Conservation (phyloP, 495 filamentous ascomycete species). For the Mytilinidion resinicola region DNA sequence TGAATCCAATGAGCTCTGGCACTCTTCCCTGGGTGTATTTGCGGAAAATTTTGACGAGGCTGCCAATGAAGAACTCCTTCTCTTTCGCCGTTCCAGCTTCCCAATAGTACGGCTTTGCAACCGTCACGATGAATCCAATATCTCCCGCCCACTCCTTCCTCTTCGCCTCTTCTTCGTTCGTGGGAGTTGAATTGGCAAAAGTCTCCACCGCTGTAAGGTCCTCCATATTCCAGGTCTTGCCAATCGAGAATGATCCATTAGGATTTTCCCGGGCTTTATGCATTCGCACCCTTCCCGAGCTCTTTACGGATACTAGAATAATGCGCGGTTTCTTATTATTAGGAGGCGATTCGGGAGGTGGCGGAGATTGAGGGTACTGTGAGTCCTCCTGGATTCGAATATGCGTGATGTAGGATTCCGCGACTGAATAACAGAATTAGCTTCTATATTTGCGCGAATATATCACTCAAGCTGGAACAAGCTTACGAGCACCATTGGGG, state of each 20-base stretch:
- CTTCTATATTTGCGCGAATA: neutral
- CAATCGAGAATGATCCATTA: slow-evolving; percentile 92
- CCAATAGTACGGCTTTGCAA: slow-evolving; percentile 97
- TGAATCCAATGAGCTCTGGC: slow-evolving; percentile 76
- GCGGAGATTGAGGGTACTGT: slow-evolving; percentile 73
- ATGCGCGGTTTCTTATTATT: slow-evolving; percentile 81
- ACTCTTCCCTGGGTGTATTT: slow-evolving; percentile 89
- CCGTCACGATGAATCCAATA: slow-evolving; percentile 78
- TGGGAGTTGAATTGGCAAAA: slow-evolving; percentile 51
- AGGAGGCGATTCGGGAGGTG: slow-evolving; percentile 62
- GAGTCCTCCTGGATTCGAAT: slow-evolving; percentile 83
- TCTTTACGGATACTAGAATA: slow-evolving; percentile 86
- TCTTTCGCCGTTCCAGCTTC: slow-evolving; percentile 84
- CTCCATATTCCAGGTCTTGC: slow-evolving; percentile 94
- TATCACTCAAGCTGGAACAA: neutral
- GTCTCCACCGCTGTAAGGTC: slow-evolving; percentile 77
- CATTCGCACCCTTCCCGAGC: slow-evolving; percentile 85
- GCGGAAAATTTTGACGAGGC: slow-evolving; percentile 86
- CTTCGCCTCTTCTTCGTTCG: slow-evolving; percentile 53
- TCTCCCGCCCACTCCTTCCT: slow-evolving; percentile 70
- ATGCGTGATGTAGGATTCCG: slow-evolving; percentile 97
- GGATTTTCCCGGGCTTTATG: slow-evolving; percentile 95
- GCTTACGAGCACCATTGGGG: slow-evolving; percentile 69
- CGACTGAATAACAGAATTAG: slow-evolving; percentile 45
- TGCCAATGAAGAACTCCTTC: slow-evolving; percentile 96